phyloP scores from a whole-genome alignment of 1,284 basidiomycete species.

The Apiotrichum porosum region DNA sequence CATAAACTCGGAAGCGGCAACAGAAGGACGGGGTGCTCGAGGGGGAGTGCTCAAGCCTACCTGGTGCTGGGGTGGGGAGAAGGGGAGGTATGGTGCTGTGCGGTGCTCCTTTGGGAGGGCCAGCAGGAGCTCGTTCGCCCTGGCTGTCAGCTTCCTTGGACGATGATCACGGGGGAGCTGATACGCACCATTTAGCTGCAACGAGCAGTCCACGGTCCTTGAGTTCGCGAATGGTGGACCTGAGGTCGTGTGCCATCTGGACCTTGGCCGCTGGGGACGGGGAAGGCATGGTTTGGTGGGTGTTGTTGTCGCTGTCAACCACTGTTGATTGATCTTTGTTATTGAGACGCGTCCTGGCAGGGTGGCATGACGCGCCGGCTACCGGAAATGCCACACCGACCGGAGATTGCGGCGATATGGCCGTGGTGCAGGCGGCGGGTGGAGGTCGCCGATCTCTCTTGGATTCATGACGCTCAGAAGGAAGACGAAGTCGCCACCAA shows the following conservation, averaged over 20 bases:
- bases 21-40: conserved; percentile 22
- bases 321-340: conserved; percentile 2
- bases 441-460: too few species aligned
- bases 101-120: conserved; percentile 41
- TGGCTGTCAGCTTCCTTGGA: conserved; percentile 17
- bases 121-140: conserved; percentile 47
- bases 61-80: conserved; percentile 38
- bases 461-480: too few species aligned
- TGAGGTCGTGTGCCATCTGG: conserved; percentile 44
- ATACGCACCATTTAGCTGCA: conserved; percentile 46
- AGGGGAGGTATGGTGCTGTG: conserved; percentile 35
- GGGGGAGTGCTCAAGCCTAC: conserved; percentile 14
- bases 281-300: conserved; percentile 1
- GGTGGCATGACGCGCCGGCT: neutral
- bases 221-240: conserved; percentile 40
- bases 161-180: neutral
- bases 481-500: conserved; percentile 2
- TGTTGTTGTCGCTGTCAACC: neutral
- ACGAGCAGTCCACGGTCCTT: conserved; percentile 45
- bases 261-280: conserved; percentile 20
- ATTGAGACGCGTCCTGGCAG: neutral
- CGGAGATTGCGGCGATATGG: neutral
- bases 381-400: neutral
- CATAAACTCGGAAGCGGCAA: conserved; percentile 16
- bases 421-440: too few species aligned